These are phyloP conservation scores for Choiromyces venosus DNA, from an alignment of 495 filamentous ascomycete species.

Conservation along the genomic window DNA sequence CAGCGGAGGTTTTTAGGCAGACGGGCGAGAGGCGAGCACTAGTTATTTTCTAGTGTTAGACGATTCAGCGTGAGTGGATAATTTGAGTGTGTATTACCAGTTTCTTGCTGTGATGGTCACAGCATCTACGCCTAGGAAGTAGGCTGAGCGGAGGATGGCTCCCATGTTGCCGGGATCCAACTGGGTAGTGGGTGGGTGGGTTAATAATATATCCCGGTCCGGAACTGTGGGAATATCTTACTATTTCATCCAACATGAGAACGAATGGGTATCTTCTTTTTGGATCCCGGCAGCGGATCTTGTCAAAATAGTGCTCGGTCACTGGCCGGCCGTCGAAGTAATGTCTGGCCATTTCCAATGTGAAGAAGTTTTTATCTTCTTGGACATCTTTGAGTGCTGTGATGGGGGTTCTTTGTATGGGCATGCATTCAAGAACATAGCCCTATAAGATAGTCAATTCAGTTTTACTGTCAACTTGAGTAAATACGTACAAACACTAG, in stretches of 20 bases:
- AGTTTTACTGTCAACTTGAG: not conserved
- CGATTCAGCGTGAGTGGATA: too few relatives aligned
- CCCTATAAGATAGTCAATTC: slow-evolving; percentile 45
- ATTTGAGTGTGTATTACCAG: slow-evolving; percentile 7
- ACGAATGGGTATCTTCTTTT: slow-evolving; percentile 64
- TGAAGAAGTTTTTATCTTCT: slow-evolving; percentile 47
- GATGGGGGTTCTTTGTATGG: slow-evolving; percentile 68
- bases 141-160: slow-evolving; percentile 75
- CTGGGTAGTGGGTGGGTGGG: slow-evolving; percentile 21
- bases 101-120: slow-evolving; percentile 59
- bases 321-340: slow-evolving; percentile 51
- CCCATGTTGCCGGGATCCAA: slow-evolving; percentile 86
- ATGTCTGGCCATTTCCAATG: slow-evolving; percentile 60
- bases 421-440: slow-evolving; percentile 80
- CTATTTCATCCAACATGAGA: slow-evolving; percentile 73
- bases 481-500: not conserved
- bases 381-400: slow-evolving; percentile 51
- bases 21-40: slow-evolving; percentile 68
- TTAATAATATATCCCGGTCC: slow-evolving; percentile 17
- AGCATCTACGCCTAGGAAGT: slow-evolving; percentile 78
- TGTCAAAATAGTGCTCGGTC: slow-evolving; percentile 42
- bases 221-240: slow-evolving; percentile 23
- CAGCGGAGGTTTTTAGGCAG: slow-evolving; percentile 77
- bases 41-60: slow-evolving; percentile 37
- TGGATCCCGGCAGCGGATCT: slow-evolving; percentile 41